These are phyloP conservation scores for Fonsecaea pedrosoi DNA, from an alignment of 2,329 filamentous ascomycete genomes.

Conservation along the genomic window DNA sequence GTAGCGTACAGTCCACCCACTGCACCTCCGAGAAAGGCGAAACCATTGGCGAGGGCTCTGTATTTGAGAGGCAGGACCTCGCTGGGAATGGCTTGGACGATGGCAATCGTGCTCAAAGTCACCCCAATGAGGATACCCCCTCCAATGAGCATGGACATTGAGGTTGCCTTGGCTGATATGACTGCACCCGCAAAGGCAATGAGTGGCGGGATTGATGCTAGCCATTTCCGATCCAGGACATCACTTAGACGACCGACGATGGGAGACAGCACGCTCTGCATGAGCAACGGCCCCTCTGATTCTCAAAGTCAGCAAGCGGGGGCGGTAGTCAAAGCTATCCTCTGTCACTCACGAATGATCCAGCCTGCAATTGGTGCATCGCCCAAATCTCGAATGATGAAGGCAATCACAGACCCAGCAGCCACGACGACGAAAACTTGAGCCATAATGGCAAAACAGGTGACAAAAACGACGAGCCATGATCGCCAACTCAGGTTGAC, in stretches of 20 bases:
- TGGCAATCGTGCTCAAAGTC: slow-evolving; percentile 61
- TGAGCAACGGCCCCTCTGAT: slow-evolving; percentile 61
- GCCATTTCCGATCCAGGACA: slow-evolving; percentile 61
- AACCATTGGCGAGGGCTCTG: slow-evolving; percentile 62
- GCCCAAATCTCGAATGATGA: slow-evolving; percentile 62
- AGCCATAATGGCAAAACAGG: slow-evolving; percentile 60
- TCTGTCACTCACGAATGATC: slow-evolving; percentile 56
- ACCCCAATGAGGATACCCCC: slow-evolving; percentile 65
- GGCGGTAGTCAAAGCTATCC: background rate
- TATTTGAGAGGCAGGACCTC: slow-evolving; percentile 65
- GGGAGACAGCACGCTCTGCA: slow-evolving; percentile 64
- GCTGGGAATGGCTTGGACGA: slow-evolving; percentile 63
- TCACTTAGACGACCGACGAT: slow-evolving; percentile 64
- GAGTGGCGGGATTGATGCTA: slow-evolving; percentile 60
- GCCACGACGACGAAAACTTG: slow-evolving; percentile 64
- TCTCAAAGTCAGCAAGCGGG: slow-evolving; percentile 9
- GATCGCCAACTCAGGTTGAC: slow-evolving; percentile 62
- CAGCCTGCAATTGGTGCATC: slow-evolving; percentile 59
- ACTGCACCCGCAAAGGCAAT: slow-evolving; percentile 62
- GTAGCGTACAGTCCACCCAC: slow-evolving; percentile 59
- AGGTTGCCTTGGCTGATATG: slow-evolving; percentile 61
- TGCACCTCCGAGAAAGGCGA: slow-evolving; percentile 59
- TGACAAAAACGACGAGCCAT: slow-evolving; percentile 59
- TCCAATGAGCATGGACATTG: slow-evolving; percentile 63
- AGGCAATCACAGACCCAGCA: slow-evolving; percentile 63